Evolutionary conservation across 2,329 filamentous ascomycete species (phyloP), one percentile per base, ranked within the genome.

Genomic region (Stagonosporopsis rhizophila): DNA sequence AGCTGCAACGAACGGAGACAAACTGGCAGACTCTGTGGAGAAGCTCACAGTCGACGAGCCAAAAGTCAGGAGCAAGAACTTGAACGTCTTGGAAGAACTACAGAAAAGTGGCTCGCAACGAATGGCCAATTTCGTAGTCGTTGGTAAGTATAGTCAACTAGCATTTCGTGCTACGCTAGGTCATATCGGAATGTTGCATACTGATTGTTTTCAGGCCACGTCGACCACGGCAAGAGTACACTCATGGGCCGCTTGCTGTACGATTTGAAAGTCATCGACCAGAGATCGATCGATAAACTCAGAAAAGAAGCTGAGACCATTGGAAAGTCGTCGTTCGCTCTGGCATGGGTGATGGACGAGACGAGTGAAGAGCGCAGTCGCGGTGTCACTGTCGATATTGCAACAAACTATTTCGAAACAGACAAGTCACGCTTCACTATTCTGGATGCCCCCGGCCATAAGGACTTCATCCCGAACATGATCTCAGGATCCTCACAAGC

Each of bases 401-500:
- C 95, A 8, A 96, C 90, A 17, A 96, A 96, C 72, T 88, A 92
- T 62, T 99, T 99, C 71, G 91, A 96, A 72, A 99, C 96, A 0
- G 87, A 91, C 1, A 89, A 84, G 47, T 95, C 92, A 0, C 85
- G 84, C 11, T 98, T 98, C 71, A 98, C 95, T 1, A 96, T 99
- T 41, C 83, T 99, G 4, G 95, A 99, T 73, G 94, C 95, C 0
- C 95, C 95, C 0, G 95, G 95, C 0, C 95, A 99, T 76, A 86
- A 88, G 58, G 95, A 99, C 73, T 99, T 98, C 72, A 92, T 99
- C 19, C 95, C 95, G 0, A 99, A 97, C 75, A 99, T 99, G 95
- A 97, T 99, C 73, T 94, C 94, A 2, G 95, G 95, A 14, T 92
- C 94, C 3, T 95, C 91, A 56, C 94, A 97, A 77, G 96, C 95